Conservation (phyloP, 2,329 filamentous ascomycete genomes). For the Monosporascus sp. region DNA sequence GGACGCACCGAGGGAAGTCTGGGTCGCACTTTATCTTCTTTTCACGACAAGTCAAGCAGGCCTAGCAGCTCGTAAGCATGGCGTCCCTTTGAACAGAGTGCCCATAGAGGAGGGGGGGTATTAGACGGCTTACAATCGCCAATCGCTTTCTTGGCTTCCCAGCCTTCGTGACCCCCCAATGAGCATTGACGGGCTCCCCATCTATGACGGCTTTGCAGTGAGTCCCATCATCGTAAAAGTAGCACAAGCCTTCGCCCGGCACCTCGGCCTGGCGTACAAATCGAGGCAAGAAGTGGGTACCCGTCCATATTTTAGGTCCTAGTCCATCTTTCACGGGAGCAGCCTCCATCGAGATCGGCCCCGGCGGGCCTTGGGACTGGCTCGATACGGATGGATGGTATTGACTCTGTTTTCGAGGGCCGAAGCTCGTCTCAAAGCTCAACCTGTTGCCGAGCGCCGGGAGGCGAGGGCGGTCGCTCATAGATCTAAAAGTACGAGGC, state of each 20-base stretch:
- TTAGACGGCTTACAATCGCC: conserved; percentile 50
- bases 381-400: conserved; percentile 17
- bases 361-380: conserved; percentile 25
- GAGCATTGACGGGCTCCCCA: conserved; percentile 80
- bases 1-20: conserved; percentile 78
- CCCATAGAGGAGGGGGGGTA: conserved; percentile 45
- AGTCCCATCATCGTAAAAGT: conserved; percentile 80
- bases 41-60: conserved; percentile 82
- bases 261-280: conserved; percentile 62
- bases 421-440: conserved; percentile 17
- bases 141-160: conserved; percentile 88
- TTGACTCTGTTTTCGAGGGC: conserved; percentile 20
- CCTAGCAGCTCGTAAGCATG: neutral
- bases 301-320: conserved; percentile 65
- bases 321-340: conserved; percentile 52
- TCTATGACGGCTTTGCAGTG: conserved; percentile 81
- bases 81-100: neutral
- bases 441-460: conserved; percentile 19
- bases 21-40: conserved; percentile 98
- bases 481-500: conserved; percentile 22
- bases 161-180: conserved; percentile 91
- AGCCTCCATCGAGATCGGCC: conserved; percentile 34
- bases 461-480: conserved; percentile 19
- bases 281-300: conserved; percentile 60
- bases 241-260: conserved; percentile 74